Percentiles rank a stretch among this genome's conserved stretches.
Conservation (phyloP, 2,329 filamentous ascomycete species). For the Metarhizium robertsii region DNA sequence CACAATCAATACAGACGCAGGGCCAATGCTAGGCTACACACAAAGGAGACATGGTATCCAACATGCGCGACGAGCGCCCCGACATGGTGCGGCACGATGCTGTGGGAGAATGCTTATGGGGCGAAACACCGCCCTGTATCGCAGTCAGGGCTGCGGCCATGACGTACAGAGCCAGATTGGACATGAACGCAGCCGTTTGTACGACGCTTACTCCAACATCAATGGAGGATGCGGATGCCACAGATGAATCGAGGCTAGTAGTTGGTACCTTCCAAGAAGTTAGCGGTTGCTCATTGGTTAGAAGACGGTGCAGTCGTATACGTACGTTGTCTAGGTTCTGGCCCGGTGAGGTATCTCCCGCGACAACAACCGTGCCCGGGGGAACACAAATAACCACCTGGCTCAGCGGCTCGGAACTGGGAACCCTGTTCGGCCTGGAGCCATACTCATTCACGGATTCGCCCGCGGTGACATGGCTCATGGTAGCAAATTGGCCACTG, state of each 20-base stretch:
- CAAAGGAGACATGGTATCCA: neutral
- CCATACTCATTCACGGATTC: neutral
- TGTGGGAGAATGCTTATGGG: neutral
- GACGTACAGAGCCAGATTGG: neutral
- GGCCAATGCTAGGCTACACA: neutral
- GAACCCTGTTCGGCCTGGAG: neutral
- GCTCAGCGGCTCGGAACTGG: neutral
- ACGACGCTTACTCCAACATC: slow-evolving; percentile 7
- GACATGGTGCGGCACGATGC: neutral
- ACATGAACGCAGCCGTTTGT: neutral
- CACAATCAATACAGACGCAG: neutral
- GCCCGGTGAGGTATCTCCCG: neutral
- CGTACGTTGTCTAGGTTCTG: slow-evolving; percentile 10
- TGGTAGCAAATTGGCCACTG: neutral
- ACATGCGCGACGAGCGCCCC: neutral
- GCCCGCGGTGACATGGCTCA: neutral
- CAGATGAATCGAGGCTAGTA: slow-evolving; percentile 6
- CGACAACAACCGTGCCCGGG: neutral
- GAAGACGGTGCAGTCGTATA: neutral
- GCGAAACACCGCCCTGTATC: neutral
- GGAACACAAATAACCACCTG: neutral
- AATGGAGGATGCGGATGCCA: slow-evolving; percentile 6
- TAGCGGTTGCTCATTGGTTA: slow-evolving; percentile 6
- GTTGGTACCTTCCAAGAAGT: slow-evolving; percentile 12
- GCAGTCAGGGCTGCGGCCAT: neutral